Conservation (phyloP, 208 protist genomes). For the Trypanosoma vivax region DNA sequence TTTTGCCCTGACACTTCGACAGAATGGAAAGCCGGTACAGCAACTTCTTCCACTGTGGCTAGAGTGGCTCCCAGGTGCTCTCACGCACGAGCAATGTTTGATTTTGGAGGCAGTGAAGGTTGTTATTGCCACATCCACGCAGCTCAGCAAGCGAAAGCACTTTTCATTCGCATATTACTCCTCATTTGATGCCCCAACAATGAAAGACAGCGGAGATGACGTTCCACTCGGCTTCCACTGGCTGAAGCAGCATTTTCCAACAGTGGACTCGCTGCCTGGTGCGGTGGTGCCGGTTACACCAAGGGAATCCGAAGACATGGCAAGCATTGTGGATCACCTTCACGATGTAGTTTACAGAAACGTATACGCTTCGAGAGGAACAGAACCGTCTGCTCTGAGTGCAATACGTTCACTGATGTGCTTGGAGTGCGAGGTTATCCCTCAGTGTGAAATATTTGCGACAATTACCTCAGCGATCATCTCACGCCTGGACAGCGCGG, state of each 20-base stretch:
- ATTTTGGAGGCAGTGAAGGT: slow-evolving; percentile 25
- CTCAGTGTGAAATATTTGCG: not conserved
- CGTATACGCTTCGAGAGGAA: slow-evolving; percentile 30
- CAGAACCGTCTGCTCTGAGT: slow-evolving; percentile 47
- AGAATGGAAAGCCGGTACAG: slow-evolving; percentile 4
- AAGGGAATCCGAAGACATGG: not conserved
- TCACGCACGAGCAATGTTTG: slow-evolving; percentile 73
- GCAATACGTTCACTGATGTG: slow-evolving; percentile 46
- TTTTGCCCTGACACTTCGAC: slow-evolving; percentile 7
- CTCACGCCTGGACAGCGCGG: slow-evolving; percentile 7
- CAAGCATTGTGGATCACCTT: slow-evolving; percentile 6
- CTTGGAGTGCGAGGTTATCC: slow-evolving; percentile 13
- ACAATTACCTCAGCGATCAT: not conserved
- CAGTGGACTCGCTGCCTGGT: slow-evolving; percentile 24
- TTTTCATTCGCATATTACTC: slow-evolving; percentile 58
- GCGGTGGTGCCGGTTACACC: not conserved
- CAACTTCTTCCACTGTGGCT: slow-evolving; percentile 27
- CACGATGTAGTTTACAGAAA: slow-evolving; percentile 19
- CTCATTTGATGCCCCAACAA: slow-evolving; percentile 49
- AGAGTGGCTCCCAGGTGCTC: slow-evolving; percentile 8
- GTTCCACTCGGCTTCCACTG: slow-evolving; percentile 56
- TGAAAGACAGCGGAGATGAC: slow-evolving; percentile 72
- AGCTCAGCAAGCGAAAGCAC: slow-evolving; percentile 2
- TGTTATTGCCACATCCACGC: slow-evolving; percentile 8
- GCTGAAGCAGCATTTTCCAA: slow-evolving; percentile 44